Percentiles rank a stretch among this genome's conserved stretches.
These are phyloP conservation scores for Calonectria pseudoturangicola DNA, from an alignment of 2,329 filamentous ascomycete genomes.

Conservation along the genomic window DNA sequence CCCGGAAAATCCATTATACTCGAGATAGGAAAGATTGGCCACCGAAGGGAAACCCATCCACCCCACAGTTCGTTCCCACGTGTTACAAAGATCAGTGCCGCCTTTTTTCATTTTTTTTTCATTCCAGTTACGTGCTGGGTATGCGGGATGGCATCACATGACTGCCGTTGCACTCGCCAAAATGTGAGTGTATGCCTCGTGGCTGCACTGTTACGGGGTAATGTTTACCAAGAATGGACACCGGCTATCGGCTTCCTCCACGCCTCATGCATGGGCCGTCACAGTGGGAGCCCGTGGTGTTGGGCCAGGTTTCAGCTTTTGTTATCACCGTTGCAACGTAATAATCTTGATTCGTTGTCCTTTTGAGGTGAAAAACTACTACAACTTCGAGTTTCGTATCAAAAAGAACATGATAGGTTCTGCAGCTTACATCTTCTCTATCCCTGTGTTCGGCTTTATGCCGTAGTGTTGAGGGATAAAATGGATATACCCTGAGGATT, in stretches of 20 bases:
- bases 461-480: conserved; percentile 3
- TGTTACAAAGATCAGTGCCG: not conserved
- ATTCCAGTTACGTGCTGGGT: not conserved
- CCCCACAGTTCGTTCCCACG: not conserved
- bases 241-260: conserved; percentile 14
- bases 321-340: not conserved
- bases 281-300: not conserved
- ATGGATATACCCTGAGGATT: not conserved
- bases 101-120: not conserved
- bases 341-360: not conserved
- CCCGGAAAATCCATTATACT: not conserved
- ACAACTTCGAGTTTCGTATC: not conserved
- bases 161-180: conserved; percentile 12
- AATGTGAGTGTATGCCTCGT: not conserved
- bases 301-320: conserved; percentile 1
- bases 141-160: conserved; percentile 4
- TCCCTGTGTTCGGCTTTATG: not conserved
- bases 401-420: not conserved
- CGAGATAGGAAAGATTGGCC: not conserved
- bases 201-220: conserved; percentile 9
- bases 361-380: not conserved
- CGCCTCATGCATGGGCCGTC: conserved; percentile 17
- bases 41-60: not conserved
- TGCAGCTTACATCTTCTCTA: conserved; percentile 8
- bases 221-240: not conserved